These are phyloP conservation scores for Dactylonectria macrodidyma DNA, from an alignment of 2,329 filamentous ascomycete genomes.

Conservation along the genomic window DNA sequence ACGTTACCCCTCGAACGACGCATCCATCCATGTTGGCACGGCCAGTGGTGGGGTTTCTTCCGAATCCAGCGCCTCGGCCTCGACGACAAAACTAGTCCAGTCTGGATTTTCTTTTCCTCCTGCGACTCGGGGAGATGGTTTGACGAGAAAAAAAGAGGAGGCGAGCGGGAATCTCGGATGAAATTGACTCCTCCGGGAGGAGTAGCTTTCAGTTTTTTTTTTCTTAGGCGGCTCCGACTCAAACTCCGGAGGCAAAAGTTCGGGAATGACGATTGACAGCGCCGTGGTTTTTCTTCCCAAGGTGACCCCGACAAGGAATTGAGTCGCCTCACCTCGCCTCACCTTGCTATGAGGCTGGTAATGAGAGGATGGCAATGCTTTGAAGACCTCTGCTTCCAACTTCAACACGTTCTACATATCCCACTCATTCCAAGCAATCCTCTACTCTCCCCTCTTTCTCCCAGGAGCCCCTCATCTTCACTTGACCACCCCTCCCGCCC, in stretches of 20 bases:
- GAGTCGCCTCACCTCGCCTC: conserved; percentile 15
- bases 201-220: not conserved
- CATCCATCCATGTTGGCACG: conserved; percentile 44
- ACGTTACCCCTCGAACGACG: conserved; percentile 29
- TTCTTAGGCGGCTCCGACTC: not conserved
- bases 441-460: not conserved
- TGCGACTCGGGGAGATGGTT: not conserved
- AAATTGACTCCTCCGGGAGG: not conserved
- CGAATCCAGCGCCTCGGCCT: conserved; percentile 38
- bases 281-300: not conserved
- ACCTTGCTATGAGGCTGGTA: not conserved
- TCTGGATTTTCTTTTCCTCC: conserved; percentile 36
- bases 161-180: conserved; percentile 26
- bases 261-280: conserved; percentile 10
- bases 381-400: conserved; percentile 9
- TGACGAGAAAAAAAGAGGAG: conserved; percentile 28
- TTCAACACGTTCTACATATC: not conserved
- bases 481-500: conserved; percentile 28
- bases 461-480: conserved; percentile 33
- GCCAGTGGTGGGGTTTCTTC: conserved; percentile 41
- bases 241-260: conserved; percentile 14
- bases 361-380: not conserved
- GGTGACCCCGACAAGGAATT: conserved; percentile 3
- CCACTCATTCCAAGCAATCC: conserved; percentile 6
- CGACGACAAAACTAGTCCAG: conserved; percentile 44